Conservation (phyloP, 2,329 filamentous ascomycete genomes). For the Exophiala sp. region DNA sequence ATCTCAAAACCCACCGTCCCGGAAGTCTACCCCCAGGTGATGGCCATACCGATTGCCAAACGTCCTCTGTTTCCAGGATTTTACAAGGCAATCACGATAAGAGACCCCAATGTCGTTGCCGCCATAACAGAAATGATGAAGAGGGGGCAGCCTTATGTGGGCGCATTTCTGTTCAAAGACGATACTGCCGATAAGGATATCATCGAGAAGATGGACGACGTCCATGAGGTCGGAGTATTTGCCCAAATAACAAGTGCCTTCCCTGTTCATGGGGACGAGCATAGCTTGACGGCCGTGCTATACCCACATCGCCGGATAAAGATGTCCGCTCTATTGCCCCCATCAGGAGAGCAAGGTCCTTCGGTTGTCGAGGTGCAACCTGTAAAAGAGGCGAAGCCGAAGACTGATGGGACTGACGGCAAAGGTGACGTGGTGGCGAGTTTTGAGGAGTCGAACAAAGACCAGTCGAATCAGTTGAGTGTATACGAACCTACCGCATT, state of each 20-base stretch:
- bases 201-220: conserved; percentile 84
- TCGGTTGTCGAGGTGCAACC: conserved; percentile 39
- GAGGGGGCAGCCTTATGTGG: conserved; percentile 93
- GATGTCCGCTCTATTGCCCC: conserved; percentile 77
- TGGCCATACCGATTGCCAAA: conserved; percentile 94
- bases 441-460: conserved; percentile 78
- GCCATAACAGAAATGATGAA: conserved; percentile 97
- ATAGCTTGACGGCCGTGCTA: conserved; percentile 82
- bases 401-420: conserved; percentile 60
- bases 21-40: conserved; percentile 94
- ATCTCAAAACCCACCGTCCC: conserved; percentile 86
- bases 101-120: conserved; percentile 82
- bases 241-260: conserved; percentile 97
- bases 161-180: conserved; percentile 95
- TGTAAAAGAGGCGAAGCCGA: conserved; percentile 48
- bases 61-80: conserved; percentile 94
- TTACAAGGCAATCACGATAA: conserved; percentile 97
- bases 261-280: conserved; percentile 80
- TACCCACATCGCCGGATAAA: conserved; percentile 95
- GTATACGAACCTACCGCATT: conserved; percentile 86
- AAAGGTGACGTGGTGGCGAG: conserved; percentile 94
- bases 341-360: conserved; percentile 42
- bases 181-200: conserved; percentile 90
- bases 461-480: conserved; percentile 54
- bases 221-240: conserved; percentile 94